These are phyloP conservation scores for Picea engelmannii DNA, from an alignment of 83 land plant genomes.

Conservation along the genomic window DNA sequence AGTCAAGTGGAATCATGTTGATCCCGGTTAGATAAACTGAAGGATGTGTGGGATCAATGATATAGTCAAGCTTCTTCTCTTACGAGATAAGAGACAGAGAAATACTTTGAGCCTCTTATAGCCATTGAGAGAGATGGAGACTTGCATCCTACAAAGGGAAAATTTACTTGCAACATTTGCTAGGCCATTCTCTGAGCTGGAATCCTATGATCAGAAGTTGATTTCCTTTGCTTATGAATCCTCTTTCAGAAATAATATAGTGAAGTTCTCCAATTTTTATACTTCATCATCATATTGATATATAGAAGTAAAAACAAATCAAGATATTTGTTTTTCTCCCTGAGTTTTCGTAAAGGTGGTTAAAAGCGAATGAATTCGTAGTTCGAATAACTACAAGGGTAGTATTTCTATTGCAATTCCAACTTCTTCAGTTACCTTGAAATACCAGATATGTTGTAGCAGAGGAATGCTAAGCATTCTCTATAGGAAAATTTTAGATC, in stretches of 20 bases:
- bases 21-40: conserved; percentile 67
- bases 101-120: conserved; percentile 46
- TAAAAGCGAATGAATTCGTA: too few relatives aligned
- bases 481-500: too few relatives aligned
- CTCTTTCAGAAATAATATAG: neutral
- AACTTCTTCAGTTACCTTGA: too few relatives aligned
- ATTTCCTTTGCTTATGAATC: conserved; percentile 21
- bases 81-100: conserved; percentile 49
- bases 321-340: too few relatives aligned
- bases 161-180: conserved; percentile 57
- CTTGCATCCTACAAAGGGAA: conserved; percentile 52
- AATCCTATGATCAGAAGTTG: conserved; percentile 59
- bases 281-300: too few relatives aligned
- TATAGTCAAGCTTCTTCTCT: conserved; percentile 54
- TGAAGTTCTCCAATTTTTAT: too few relatives aligned
- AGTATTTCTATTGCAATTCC: too few relatives aligned
- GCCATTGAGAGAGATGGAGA: conserved; percentile 45
- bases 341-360: too few relatives aligned
- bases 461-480: too few relatives aligned
- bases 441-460: too few relatives aligned
- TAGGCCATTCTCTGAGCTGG: conserved; percentile 71
- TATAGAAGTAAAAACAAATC: too few relatives aligned
- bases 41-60: conserved; percentile 76
- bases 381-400: too few relatives aligned
- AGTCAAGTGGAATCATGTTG: conserved; percentile 84